Conservation (phyloP, 2,329 filamentous ascomycete genomes). For the Trichoderma gracile region DNA sequence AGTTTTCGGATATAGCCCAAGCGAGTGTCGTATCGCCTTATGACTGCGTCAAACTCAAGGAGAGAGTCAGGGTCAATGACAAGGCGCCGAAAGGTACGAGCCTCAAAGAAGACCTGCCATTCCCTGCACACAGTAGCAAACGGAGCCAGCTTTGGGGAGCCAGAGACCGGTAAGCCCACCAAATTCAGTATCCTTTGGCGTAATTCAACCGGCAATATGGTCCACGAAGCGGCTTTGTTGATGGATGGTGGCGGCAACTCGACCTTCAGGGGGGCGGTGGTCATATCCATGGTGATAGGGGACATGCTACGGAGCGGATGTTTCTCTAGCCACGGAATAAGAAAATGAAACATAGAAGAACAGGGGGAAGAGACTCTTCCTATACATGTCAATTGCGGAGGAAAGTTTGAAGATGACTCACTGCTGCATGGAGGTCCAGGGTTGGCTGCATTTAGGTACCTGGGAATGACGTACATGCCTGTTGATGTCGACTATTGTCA, state of each 20-base stretch:
- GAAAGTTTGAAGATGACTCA: too few relatives aligned
- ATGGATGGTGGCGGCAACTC: not conserved
- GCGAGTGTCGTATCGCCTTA: not conserved
- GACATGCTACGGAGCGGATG: not conserved
- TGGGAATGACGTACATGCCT: too few relatives aligned
- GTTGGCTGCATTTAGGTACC: too few relatives aligned
- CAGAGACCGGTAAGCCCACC: not conserved
- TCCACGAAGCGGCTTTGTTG: not conserved
- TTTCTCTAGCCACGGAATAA: not conserved
- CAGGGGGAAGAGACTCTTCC: not conserved
- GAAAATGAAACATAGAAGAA: not conserved
- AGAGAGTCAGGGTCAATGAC: constrained; percentile 5
- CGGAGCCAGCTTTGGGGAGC: not conserved
- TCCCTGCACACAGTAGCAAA: constrained; percentile 8
- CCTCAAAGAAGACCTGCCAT: constrained; percentile 14
- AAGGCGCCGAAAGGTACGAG: constrained; percentile 6
- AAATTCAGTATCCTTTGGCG: not conserved
- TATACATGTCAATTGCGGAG: too few relatives aligned
- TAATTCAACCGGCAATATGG: constrained; percentile 3
- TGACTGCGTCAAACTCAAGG: not conserved
- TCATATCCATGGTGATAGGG: not conserved
- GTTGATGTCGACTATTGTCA: too few relatives aligned
- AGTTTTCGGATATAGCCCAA: constrained; percentile 4
- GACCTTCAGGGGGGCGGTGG: not conserved
- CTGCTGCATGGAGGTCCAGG: too few relatives aligned